Percentiles rank a stretch among this genome's conserved stretches.
These are phyloP conservation scores for Lepidium aucheri DNA, from an alignment of 345 rosid species.

Conservation along the genomic window DNA sequence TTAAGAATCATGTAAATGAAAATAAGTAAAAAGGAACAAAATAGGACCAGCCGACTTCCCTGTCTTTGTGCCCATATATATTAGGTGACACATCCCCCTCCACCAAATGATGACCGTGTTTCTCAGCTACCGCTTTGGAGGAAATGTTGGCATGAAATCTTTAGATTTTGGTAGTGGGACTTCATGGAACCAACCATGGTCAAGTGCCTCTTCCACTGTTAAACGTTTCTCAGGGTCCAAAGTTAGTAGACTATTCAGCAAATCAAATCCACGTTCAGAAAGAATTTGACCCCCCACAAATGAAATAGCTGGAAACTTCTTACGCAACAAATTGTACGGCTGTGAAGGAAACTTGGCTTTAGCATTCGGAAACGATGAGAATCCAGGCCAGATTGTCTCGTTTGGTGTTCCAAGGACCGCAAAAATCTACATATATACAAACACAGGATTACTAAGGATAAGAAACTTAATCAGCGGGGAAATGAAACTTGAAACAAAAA, in stretches of 20 bases:
- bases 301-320: slow-evolving; percentile 70
- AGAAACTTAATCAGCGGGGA: not conserved
- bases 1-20: slow-evolving; percentile 1
- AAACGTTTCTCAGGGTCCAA: slow-evolving; percentile 76
- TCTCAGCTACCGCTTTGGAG: slow-evolving; percentile 32
- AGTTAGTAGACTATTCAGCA: slow-evolving; percentile 54
- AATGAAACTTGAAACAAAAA: not conserved
- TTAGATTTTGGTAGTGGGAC: slow-evolving; percentile 66
- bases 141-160: slow-evolving; percentile 77
- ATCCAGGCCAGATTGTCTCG: slow-evolving; percentile 64
- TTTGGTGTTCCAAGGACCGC: slow-evolving; percentile 72
- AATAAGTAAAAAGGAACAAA: not conserved
- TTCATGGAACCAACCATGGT: slow-evolving; percentile 78
- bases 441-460: not conserved
- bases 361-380: slow-evolving; percentile 53
- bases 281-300: slow-evolving; percentile 67
- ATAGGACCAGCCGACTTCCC: slow-evolving; percentile 1
- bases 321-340: slow-evolving; percentile 58
- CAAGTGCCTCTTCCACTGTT: slow-evolving; percentile 66
- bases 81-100: slow-evolving; percentile 1
- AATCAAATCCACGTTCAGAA: slow-evolving; percentile 77
- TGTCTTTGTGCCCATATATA: not conserved
- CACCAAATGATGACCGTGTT: not conserved
- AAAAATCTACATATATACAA: slow-evolving; percentile 40
- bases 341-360: slow-evolving; percentile 62